Conservation (phyloP, 345 rosid genomes). For the Gossypium bickii region DNA sequence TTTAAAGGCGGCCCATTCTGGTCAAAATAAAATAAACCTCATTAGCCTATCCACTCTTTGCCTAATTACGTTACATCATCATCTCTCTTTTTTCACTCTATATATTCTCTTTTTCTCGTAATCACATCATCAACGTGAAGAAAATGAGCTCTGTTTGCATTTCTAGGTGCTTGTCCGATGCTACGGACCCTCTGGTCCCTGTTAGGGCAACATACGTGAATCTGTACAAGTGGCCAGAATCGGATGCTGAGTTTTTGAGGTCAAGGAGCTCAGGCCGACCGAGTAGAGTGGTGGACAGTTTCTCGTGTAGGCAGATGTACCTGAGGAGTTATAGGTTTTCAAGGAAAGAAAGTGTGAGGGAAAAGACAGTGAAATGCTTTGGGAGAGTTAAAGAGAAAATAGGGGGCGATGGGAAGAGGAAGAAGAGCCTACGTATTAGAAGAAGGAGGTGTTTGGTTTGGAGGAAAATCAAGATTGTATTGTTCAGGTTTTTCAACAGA, state of each 20-base stretch:
- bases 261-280: slow-evolving; percentile 15
- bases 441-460: slow-evolving; percentile 39
- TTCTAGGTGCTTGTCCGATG: slow-evolving; percentile 25
- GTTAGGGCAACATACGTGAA: slow-evolving; percentile 24
- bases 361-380: slow-evolving; percentile 32
- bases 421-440: slow-evolving; percentile 10
- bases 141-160: slow-evolving; percentile 28
- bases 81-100: neutral
- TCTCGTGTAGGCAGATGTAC: slow-evolving; percentile 49
- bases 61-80: slow-evolving; percentile 3
- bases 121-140: neutral
- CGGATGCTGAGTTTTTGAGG: slow-evolving; percentile 23
- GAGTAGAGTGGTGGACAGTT: slow-evolving; percentile 29
- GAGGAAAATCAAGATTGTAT: slow-evolving; percentile 46
- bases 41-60: slow-evolving; percentile 17
- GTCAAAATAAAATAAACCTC: neutral
- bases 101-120: neutral
- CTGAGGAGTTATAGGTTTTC: slow-evolving; percentile 48
- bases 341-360: slow-evolving; percentile 28
- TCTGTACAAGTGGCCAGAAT: slow-evolving; percentile 32
- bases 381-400: slow-evolving; percentile 28
- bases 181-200: slow-evolving; percentile 10
- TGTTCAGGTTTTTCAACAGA: slow-evolving; percentile 40
- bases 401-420: slow-evolving; percentile 14
- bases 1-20: neutral